Percentiles rank a stretch among this genome's conserved stretches.
Conservation (phyloP, 192 early-diverging fungal genomes). For the Podila clonocystis region DNA sequence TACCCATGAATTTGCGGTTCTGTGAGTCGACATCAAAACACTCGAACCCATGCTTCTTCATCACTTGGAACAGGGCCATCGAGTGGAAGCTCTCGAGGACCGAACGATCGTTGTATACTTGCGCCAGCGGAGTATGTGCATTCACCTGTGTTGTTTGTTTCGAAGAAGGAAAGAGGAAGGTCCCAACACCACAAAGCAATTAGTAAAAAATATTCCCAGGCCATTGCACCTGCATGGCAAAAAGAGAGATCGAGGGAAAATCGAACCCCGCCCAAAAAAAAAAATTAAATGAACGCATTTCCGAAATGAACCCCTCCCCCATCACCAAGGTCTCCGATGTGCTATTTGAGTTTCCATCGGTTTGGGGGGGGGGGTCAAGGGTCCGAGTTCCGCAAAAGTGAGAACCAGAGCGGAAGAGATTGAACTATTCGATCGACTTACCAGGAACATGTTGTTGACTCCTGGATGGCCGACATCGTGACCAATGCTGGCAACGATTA, state of each 20-base stretch:
- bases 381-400: background rate
- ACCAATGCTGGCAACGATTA: constrained; percentile 79
- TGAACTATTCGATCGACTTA: constrained; percentile 23
- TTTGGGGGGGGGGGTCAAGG: too few species aligned
- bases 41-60: constrained; percentile 67
- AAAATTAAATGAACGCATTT: too few species aligned
- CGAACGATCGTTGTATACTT: constrained; percentile 92
- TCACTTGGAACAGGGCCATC: constrained; percentile 73
- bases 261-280: too few species aligned
- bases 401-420: background rate
- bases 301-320: too few species aligned
- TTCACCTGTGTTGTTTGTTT: constrained; percentile 58
- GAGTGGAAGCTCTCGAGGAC: constrained; percentile 96
- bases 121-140: constrained; percentile 81
- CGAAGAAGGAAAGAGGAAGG: background rate
- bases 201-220: background rate
- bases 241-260: background rate
- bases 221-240: background rate
- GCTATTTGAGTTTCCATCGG: too few species aligned
- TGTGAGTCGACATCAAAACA: constrained; percentile 51
- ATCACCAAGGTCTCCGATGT: too few species aligned
- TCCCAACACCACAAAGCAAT: background rate
- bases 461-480: constrained; percentile 94
- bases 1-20: constrained; percentile 54
- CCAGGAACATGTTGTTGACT: constrained; percentile 94